These are phyloP conservation scores for Xylaria longipes DNA, from an alignment of 495 filamentous ascomycete genomes.

Conservation along the genomic window DNA sequence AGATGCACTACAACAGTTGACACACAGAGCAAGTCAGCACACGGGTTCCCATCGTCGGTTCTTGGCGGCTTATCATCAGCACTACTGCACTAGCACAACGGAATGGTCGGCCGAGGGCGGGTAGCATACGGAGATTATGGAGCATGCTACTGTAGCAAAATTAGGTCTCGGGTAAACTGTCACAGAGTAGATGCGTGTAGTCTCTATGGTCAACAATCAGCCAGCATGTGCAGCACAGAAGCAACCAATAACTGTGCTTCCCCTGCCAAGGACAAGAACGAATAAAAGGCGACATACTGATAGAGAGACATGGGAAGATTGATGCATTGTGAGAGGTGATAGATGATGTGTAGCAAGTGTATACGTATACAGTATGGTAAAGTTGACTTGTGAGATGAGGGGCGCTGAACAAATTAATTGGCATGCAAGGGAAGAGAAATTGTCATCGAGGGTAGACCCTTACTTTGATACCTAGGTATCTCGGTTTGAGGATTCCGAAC, in stretches of 20 bases:
- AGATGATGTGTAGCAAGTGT: not conserved
- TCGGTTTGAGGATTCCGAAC: not conserved
- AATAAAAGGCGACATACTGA: not conserved
- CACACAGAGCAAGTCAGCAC: not conserved
- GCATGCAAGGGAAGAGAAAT: conserved; percentile 1
- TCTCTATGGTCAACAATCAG: too few relatives aligned
- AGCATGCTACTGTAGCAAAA: not conserved
- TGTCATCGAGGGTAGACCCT: not conserved
- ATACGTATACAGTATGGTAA: not conserved
- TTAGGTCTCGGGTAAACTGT: conserved; percentile 1
- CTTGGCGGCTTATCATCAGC: conserved; percentile 22
- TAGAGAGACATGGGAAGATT: not conserved
- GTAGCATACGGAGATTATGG: conserved; percentile 11
- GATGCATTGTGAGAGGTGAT: not conserved
- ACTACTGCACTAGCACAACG: conserved; percentile 14
- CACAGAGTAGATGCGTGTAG: not conserved
- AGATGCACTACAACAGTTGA: conserved; percentile 1
- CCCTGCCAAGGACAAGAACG: not conserved
- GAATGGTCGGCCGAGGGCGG: conserved; percentile 13
- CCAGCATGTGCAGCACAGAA: not conserved
- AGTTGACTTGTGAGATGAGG: not conserved
- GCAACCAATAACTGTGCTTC: not conserved
- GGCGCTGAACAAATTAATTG: not conserved
- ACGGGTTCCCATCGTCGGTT: not conserved
- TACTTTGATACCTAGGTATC: conserved; percentile 7